Evolutionary conservation across 495 filamentous ascomycete genomes (phyloP).

Genomic region (Talaromyces nanjingensis): DNA sequence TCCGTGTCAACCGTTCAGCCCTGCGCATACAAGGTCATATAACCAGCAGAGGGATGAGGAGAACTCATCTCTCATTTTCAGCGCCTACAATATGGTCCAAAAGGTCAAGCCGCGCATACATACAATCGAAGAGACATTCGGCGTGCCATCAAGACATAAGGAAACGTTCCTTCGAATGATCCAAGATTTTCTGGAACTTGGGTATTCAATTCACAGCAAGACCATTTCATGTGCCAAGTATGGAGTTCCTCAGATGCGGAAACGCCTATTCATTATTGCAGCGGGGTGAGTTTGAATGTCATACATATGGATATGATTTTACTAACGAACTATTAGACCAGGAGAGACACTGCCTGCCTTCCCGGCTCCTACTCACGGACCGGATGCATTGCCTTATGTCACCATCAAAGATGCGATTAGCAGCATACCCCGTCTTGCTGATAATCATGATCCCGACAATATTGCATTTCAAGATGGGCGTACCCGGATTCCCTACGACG

Average conservation of each 20-base stretch:
- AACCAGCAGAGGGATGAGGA: constrained; percentile 59
- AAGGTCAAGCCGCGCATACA: constrained; percentile 60
- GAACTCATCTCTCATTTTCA: constrained; percentile 67
- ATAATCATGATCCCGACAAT: constrained; percentile 39
- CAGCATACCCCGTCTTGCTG: constrained; percentile 30
- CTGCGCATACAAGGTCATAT: constrained; percentile 55
- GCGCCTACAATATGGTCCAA: constrained; percentile 50
- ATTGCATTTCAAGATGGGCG: constrained; percentile 14
- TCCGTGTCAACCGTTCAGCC: constrained; percentile 78
- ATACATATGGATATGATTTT: not conserved
- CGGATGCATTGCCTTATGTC: constrained; percentile 22
- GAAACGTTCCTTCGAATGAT: constrained; percentile 54
- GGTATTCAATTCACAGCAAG: constrained; percentile 63
- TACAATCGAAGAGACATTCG: constrained; percentile 82
- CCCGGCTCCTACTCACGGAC: constrained; percentile 57
- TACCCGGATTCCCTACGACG: constrained; percentile 27
- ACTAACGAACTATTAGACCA: constrained; percentile 40
- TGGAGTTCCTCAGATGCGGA: constrained; percentile 54
- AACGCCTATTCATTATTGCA: constrained; percentile 69
- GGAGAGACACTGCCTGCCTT: constrained; percentile 69
- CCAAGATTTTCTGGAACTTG: constrained; percentile 52
- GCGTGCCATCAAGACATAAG: constrained; percentile 44
- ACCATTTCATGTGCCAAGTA: constrained; percentile 49
- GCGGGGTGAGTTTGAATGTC: constrained; percentile 49
- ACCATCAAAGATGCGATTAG: constrained; percentile 44